Evolutionary conservation across 495 filamentous ascomycete genomes (phyloP), one percentile per base, ranked within the genome.

Genomic region (Stereocaulon alpinum): DNA sequence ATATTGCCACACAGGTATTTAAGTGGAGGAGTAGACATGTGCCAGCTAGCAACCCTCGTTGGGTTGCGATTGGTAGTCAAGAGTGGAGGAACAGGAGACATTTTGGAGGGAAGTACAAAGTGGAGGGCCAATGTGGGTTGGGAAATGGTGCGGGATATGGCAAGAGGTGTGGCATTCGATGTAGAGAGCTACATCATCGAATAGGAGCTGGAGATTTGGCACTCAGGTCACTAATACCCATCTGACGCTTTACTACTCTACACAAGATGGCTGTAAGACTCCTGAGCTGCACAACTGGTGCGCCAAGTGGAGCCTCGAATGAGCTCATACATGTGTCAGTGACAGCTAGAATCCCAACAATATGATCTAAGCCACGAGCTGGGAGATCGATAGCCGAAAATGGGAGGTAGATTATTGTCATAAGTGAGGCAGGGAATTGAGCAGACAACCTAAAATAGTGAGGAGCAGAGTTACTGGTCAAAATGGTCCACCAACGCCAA

Each of bases 21-120:
- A 34, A 63, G 66, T 29, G 66, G 65, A 18, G 75, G 70, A 0
- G 75, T 79, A 22, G 81, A 86, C 55, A 82, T 82, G 53, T 80
- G 80, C 65, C 85, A 87, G 61, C 77, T 96, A 34, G 85, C 89
- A 34, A 96, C 92, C 44, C 72, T 98, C 47, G 82, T 84, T 22
- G 86, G 86, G 41, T 68, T 97, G 66, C 72, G 90, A 56, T 71
- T 98, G 54, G 72, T 97, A 12, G 81, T 89, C 69, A 67, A 79
- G 76, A 70, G 74, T 55, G 70, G 80, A 32, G 72, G 77, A 55
- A 75, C 71, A 49, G 79, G 42, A 18, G 86, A 87, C 64, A 70
- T 73, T 45, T 70, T 88, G 65, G 79, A 77, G 7, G 76, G 77
- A 10, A 80, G 79, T 9, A 76, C 76, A 6, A 88, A 85, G 72